phyloP scores from a whole-genome alignment of 805 yeast genomes.

The Yamadazyma philogaea region DNA sequence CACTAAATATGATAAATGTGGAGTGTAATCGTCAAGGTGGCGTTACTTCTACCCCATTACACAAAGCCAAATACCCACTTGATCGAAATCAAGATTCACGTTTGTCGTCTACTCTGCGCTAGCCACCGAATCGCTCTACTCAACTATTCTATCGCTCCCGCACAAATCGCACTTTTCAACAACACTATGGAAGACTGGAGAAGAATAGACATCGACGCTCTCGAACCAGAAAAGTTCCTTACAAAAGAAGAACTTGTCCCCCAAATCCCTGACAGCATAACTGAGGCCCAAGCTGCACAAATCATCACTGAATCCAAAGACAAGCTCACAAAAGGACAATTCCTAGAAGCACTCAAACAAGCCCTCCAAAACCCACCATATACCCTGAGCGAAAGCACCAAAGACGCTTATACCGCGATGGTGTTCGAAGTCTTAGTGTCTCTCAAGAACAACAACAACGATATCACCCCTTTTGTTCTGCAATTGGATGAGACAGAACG shows the following conservation, averaged over 20 bases:
- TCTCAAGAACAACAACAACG: slow-evolving; percentile 58
- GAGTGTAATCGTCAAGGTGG: too few relatives aligned
- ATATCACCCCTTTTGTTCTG: slow-evolving; percentile 60
- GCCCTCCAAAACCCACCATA: slow-evolving; percentile 79
- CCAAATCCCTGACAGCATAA: slow-evolving; percentile 39
- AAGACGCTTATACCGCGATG: slow-evolving; percentile 39
- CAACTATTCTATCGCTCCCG: slow-evolving; percentile 1
- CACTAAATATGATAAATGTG: too few relatives aligned
- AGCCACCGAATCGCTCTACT: too few relatives aligned
- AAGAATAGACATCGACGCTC: slow-evolving; percentile 89
- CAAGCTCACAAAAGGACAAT: slow-evolving; percentile 68
- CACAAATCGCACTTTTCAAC: neutral
- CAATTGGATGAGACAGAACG: slow-evolving; percentile 61
- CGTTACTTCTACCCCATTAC: too few relatives aligned
- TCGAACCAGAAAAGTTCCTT: slow-evolving; percentile 76
- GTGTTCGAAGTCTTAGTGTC: slow-evolving; percentile 67
- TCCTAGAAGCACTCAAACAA: slow-evolving; percentile 58
- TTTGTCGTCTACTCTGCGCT: too few relatives aligned
- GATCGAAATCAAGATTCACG: too few relatives aligned
- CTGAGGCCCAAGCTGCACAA: slow-evolving; percentile 50
- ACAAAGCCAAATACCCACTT: too few relatives aligned
- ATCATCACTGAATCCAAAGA: slow-evolving; percentile 58
- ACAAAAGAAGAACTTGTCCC: slow-evolving; percentile 63
- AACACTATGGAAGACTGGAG: slow-evolving; percentile 73
- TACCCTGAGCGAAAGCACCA: slow-evolving; percentile 61